Evolutionary conservation across 805 yeast species (phyloP), one percentile per base, ranked within the genome.

Genomic region (Kluyveromyces dobzhanskii): DNA sequence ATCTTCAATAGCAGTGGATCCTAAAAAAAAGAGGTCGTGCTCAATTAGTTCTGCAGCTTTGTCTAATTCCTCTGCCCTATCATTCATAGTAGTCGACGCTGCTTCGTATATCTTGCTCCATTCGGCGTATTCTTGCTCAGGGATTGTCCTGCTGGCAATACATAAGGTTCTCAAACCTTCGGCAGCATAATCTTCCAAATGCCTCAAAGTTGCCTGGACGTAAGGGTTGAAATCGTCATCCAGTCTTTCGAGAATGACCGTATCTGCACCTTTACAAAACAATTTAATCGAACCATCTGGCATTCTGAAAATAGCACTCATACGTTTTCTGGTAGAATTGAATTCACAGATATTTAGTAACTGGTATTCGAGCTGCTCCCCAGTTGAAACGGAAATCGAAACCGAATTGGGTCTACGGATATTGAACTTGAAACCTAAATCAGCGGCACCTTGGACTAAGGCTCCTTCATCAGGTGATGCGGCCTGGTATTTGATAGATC

Each of bases 401-500:
- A 94, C 81, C 17, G 83, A 72, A 42, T 78, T 78, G 4, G 99
- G 99, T 35, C 78, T 78, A 65, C 99, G 81, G 34, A 86, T 77
- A 6, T 75, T 73, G 57, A 92, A 94, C 45, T 73, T 78, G 57
- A 82, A 92, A 0, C 97, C 97, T 34, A 90, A 65, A 53, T 69
- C 70, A 0, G 97, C 92, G 13, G 95, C 97, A 42, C 99, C 99
- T 51, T 88, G 87, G 2, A 92, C 99, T 44, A 92, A 69, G 0
- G 99, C 99, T 37, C 98, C 98, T 67, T 94, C 98, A 65, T 92
- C 99, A 0, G 98, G 98, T 0, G 97, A 88, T 0, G 98, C 96
- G 1, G 99, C 98, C 63, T 92, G 99, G 59, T 94, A 92, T 58
- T 85, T 88, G 46, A 92, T 79, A 2, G 70, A 49, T 0, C 83